Conservation (phyloP, 257 asterid species). For the Solanum chmielewskii region DNA sequence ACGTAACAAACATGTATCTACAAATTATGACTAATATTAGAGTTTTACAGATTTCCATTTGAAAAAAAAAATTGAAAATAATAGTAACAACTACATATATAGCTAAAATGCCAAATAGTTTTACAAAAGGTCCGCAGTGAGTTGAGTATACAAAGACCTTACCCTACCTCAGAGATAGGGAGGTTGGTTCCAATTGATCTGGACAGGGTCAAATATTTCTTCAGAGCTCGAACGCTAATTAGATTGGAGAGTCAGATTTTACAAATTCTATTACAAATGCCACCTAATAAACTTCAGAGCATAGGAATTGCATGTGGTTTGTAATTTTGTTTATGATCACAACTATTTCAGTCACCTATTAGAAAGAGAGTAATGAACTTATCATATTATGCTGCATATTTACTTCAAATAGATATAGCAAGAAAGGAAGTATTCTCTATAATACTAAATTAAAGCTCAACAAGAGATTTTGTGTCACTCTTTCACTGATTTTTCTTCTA, state of each 20-base stretch:
- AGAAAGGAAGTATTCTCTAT: too few relatives aligned
- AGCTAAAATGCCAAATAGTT: background rate
- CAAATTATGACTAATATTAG: background rate
- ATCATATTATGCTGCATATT: too few relatives aligned
- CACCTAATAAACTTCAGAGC: too few relatives aligned
- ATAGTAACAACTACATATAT: too few relatives aligned
- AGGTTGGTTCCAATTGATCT: background rate
- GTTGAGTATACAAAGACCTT: background rate
- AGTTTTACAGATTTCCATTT: too few relatives aligned
- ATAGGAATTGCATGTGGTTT: background rate
- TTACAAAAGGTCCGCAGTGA: background rate
- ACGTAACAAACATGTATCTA: background rate
- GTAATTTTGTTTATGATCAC: background rate
- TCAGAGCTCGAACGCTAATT: too few relatives aligned
- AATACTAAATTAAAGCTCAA: too few relatives aligned
- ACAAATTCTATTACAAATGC: background rate
- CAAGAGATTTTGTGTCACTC: too few relatives aligned
- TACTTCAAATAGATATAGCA: too few relatives aligned
- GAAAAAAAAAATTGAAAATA: background rate
- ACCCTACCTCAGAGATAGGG: background rate
- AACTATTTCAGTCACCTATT: background rate
- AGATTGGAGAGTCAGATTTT: background rate
- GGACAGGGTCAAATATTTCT: too few relatives aligned
- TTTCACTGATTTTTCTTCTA: too few relatives aligned
- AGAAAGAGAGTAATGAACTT: too few relatives aligned